Evolutionary conservation across 2,329 filamentous ascomycete genomes (phyloP).

Genomic region (Botrytis paeoniae): DNA sequence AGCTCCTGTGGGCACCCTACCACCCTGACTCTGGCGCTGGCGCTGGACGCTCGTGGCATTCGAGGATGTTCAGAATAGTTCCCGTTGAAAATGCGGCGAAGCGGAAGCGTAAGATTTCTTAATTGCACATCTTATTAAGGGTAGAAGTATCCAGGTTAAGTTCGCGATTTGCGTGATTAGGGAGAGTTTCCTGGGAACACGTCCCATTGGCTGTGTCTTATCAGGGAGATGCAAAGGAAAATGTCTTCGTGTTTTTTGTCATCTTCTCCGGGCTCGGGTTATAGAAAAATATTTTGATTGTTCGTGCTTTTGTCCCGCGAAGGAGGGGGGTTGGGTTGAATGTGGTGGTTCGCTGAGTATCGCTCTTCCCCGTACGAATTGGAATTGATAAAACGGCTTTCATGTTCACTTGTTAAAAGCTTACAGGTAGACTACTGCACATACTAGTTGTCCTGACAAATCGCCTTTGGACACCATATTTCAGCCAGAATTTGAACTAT

Average conservation of each 20-base stretch:
- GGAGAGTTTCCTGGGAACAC: slow-evolving; percentile 12
- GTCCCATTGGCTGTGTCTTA: slow-evolving; percentile 19
- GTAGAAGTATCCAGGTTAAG: neutral
- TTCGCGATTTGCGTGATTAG: slow-evolving; percentile 7
- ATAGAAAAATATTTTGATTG: neutral
- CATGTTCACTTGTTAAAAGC: slow-evolving; percentile 2
- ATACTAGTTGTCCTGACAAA: neutral
- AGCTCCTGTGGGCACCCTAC: neutral
- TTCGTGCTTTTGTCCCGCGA: slow-evolving; percentile 9
- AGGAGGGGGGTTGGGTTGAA: neutral
- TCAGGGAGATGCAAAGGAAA: slow-evolving; percentile 10
- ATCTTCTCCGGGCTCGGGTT: slow-evolving; percentile 8
- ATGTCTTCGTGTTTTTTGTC: slow-evolving; percentile 9
- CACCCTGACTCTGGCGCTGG: neutral
- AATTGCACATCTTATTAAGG: slow-evolving; percentile 17
- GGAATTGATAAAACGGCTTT: slow-evolving; percentile 9
- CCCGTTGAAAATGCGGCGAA: slow-evolving; percentile 18
- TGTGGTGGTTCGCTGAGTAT: slow-evolving; percentile 12
- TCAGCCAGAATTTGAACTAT: neutral
- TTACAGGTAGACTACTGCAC: slow-evolving; percentile 9
- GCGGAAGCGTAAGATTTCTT: slow-evolving; percentile 20
- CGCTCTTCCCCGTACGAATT: slow-evolving; percentile 17
- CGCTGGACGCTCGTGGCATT: slow-evolving; percentile 15
- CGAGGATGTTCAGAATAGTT: slow-evolving; percentile 19
- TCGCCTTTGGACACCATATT: neutral